Evolutionary conservation across 208 protist species (phyloP), one percentile per base, ranked within the genome.

Genomic region (Angomonas ambiguus): DNA sequence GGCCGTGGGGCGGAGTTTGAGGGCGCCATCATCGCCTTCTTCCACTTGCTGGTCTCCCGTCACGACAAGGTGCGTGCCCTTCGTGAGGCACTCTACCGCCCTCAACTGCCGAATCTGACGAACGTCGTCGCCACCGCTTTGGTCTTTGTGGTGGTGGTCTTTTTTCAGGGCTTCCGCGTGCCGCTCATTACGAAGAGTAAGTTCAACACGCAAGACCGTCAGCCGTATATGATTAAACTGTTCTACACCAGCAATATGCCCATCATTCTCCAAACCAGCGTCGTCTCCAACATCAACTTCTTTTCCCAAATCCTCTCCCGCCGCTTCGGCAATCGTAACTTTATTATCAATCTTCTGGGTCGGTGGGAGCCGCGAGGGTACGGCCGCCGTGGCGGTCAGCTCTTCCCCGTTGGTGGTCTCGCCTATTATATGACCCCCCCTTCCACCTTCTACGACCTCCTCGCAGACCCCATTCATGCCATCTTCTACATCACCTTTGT

Each of bases 161-260:
- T 99, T 89, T 98, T 99, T 79, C 98, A 99, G 75, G 98, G 98
- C 77, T 99, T 99, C 91, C 86, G 94, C 32, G 97, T 99, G 30
- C 96, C 95, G 31, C 88, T 99, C 30, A 91, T 90, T 80, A 95
- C 88, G 13, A 93, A 87, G 62, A 90, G 78, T 49, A 87, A 95
- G 69, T 87, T 81, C 74, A 76, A 80, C 48, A 79, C 73, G 49
- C 74, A 71, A 34, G 86, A 91, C 65, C 88, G 91, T 49, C 82
- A 92, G 74, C 85, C 92, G 13, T 99, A 99, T 92, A 97, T 99
- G 62, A 99, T 99, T 75, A 99, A 99, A 83, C 96, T 99, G 58
- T 99, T 99, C 89, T 99, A 99, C 93, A 99, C 99, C 4, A 99
- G 97, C 67, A 99, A 99, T 87, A 99, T 99, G 83, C 99, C 99